Base-by-base conservation (phyloP, 495 filamentous ascomycete species). In the Paragyromitra xinjiangensis region DNA sequence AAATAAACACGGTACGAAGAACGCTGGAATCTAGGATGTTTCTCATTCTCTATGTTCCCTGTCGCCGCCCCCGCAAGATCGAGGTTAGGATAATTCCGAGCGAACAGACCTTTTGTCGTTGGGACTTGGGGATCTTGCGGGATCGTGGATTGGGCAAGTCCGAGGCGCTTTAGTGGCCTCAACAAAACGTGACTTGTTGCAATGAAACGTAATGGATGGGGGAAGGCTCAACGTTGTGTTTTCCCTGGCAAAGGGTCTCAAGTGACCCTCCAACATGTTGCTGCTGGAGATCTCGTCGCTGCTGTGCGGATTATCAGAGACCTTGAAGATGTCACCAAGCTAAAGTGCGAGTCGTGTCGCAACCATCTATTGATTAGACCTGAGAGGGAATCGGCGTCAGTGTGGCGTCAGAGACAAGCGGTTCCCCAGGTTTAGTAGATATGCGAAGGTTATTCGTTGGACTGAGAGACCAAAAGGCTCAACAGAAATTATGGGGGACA, bases 141-240 rank as follows among this genome's bases (percentile, higher is more conserved):
- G 44, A 71, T 48, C 24, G 24, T 65, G 50, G 58, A 61, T 62
- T 48, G 40, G 64, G 64, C 42, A 66, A 62, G 53, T 74, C 73
- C 58, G 68, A 64, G 34, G 50, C 29, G 53, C 50, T 59, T 59
- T 66, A 66, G 69, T 65, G 61, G 69, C 69, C 74, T 77, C 74
- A 77, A 77, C 74, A 77, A 77, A 77, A 77, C 69, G 69, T 64
- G 68, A 72, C 68, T 55, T 76, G 66, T 65, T 50, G 73, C 66
- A 64, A 53, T 42, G 53, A 68, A 74, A 64, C 48, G 73, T 65
- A 73, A 73, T 73, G 19, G 70, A 58, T 69, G 67, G 42, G 44
- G 55, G 37, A 63, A 39, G 29, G 42, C 39, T 42, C 37, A 42
- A 72, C 26, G 22, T 56, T 73, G 70, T 65, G 29, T 65, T 34